Percentiles rank a stretch among this genome's conserved stretches.
phyloP scores from a whole-genome alignment of 345 rosid genomes.

The Hypericum androsaemum region DNA sequence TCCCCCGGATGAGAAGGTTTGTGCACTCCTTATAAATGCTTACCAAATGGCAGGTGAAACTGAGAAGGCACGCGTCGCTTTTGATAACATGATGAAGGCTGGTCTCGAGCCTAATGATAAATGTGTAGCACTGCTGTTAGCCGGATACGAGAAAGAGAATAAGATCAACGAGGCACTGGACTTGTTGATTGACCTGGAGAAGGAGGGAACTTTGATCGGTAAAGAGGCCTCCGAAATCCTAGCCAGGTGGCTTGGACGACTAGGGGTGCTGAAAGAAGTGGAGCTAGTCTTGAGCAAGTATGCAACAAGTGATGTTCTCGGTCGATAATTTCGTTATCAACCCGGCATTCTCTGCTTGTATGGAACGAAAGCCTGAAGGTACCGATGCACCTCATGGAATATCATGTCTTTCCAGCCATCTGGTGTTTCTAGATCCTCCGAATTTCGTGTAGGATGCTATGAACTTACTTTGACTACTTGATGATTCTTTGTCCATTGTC shows the following conservation, averaged over 20 bases:
- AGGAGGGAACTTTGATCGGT: slow-evolving; percentile 36
- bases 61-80: slow-evolving; percentile 43
- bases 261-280: slow-evolving; percentile 65
- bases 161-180: slow-evolving; percentile 49
- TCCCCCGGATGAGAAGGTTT: slow-evolving; percentile 55
- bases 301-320: slow-evolving; percentile 13
- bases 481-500: too few species aligned
- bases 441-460: too few species aligned
- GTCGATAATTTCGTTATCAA: not conserved
- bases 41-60: slow-evolving; percentile 49
- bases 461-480: too few species aligned
- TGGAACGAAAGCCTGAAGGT: too few species aligned
- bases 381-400: too few species aligned
- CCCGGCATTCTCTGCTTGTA: too few species aligned
- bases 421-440: too few species aligned
- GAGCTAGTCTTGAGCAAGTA: slow-evolving; percentile 52
- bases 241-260: slow-evolving; percentile 59
- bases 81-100: slow-evolving; percentile 73
- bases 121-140: slow-evolving; percentile 57
- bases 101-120: slow-evolving; percentile 63
- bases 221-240: slow-evolving; percentile 52
- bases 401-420: too few species aligned
- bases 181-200: slow-evolving; percentile 49
- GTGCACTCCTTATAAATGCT: slow-evolving; percentile 73
- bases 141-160: slow-evolving; percentile 50